Percentiles rank a stretch among this genome's conserved stretches.
phyloP scores from a whole-genome alignment of 2,329 filamentous ascomycete genomes.

The Pochonia chlamydosporia region DNA sequence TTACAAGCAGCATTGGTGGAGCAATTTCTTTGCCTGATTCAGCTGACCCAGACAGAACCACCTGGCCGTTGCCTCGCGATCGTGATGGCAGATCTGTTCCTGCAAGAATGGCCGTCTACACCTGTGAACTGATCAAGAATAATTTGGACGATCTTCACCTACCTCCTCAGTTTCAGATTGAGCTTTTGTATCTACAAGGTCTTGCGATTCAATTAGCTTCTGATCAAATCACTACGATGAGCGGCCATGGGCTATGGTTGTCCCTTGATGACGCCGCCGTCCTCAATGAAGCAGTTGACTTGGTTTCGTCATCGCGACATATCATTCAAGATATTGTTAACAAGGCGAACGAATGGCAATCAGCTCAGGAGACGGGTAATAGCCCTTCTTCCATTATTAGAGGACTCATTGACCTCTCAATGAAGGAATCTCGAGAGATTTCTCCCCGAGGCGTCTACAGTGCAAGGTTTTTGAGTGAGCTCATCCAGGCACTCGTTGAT shows the following conservation, averaged over 20 bases:
- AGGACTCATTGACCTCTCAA: conserved; percentile 37
- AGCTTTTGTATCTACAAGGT: conserved; percentile 46
- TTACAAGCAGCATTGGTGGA: conserved; percentile 69
- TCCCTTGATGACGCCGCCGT: conserved; percentile 29
- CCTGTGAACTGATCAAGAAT: conserved; percentile 48
- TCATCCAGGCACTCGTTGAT: conserved; percentile 43
- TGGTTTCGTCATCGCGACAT: conserved; percentile 35
- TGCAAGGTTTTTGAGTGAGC: conserved; percentile 43
- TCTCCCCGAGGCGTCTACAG: conserved; percentile 45
- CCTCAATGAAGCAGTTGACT: conserved; percentile 34
- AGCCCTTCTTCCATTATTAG: conserved; percentile 32
- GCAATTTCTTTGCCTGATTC: conserved; percentile 52
- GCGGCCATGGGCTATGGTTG: conserved; percentile 41
- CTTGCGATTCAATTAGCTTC: conserved; percentile 45
- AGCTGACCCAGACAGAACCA: background rate
- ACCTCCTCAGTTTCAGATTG: conserved; percentile 36
- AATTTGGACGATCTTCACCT: conserved; percentile 33
- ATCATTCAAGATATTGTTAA: conserved; percentile 28
- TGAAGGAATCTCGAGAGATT: conserved; percentile 34
- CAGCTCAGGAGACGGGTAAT: conserved; percentile 19
- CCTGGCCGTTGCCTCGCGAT: conserved; percentile 47
- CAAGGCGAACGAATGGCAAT: conserved; percentile 31
- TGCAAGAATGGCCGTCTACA: conserved; percentile 70
- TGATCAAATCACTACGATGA: conserved; percentile 46
- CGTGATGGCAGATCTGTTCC: conserved; percentile 64